phyloP scores from a whole-genome alignment of 2,329 filamentous ascomycete species.

The Colletotrichum tanaceti region DNA sequence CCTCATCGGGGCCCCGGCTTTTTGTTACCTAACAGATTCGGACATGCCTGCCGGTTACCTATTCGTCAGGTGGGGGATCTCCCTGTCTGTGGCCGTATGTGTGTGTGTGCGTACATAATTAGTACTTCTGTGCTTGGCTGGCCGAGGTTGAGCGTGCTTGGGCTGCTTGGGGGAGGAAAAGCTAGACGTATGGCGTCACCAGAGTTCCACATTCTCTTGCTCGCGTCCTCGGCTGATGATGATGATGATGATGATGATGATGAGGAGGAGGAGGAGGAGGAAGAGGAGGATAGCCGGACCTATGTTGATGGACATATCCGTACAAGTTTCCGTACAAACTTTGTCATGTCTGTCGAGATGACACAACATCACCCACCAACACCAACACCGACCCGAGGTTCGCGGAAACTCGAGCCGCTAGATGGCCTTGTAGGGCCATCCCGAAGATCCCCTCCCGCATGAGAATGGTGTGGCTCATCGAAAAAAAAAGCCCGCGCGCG shows the following conservation, averaged over 20 bases:
- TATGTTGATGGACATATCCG: not conserved
- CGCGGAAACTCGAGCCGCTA: not conserved
- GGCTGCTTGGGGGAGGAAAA: no score
- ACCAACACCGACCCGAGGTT: not conserved
- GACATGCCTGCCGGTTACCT: conserved; percentile 18
- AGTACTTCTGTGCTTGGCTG: conserved; percentile 21
- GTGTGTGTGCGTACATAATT: no score
- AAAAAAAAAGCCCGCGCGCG: conserved; percentile 14
- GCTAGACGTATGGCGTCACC: conserved; percentile 17
- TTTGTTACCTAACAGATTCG: conserved; percentile 38
- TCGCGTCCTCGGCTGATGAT: conserved; percentile 19
- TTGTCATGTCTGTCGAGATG: not conserved
- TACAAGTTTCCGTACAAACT: no score
- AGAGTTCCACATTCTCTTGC: conserved; percentile 1
- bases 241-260: no score
- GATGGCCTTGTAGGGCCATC: conserved; percentile 11
- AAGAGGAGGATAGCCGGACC: no score
- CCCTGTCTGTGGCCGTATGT: conserved; percentile 13
- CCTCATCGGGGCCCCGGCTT: conserved; percentile 10
- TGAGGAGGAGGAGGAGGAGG: not conserved
- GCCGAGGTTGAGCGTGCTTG: conserved; percentile 9
- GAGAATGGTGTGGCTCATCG: conserved; percentile 18
- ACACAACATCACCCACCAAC: conserved; percentile 3
- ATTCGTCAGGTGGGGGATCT: conserved; percentile 28
- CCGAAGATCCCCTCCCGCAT: conserved; percentile 28